Evolutionary conservation across 345 rosid species (phyloP).

Genomic region (Aethionema arabicum): DNA sequence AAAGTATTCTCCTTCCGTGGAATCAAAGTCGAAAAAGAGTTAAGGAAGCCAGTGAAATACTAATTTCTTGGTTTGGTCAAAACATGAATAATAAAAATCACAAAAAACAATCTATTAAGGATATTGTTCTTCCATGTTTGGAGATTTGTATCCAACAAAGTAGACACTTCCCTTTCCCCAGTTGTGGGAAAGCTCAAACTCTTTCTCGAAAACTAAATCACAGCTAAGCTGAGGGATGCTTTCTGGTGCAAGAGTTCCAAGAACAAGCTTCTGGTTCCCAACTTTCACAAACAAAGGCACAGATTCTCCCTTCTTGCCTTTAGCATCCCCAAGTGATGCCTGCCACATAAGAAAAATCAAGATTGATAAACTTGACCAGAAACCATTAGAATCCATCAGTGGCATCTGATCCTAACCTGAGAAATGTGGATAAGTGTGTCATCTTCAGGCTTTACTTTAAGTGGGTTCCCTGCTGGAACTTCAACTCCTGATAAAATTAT

Average conservation of each 20-base stretch:
- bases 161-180: constrained; percentile 66
- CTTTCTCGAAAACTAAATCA: constrained; percentile 69
- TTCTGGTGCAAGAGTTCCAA: constrained; percentile 53
- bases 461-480: constrained; percentile 54
- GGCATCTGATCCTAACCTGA: constrained; percentile 38
- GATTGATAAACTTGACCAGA: not conserved
- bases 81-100: not conserved
- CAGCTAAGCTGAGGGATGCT: constrained; percentile 52
- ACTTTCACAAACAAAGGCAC: constrained; percentile 50
- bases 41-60: not conserved
- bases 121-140: constrained; percentile 13
- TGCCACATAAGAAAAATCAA: constrained; percentile 22
- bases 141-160: constrained; percentile 57
- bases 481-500: constrained; percentile 50
- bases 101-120: constrained; percentile 15
- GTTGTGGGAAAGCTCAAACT: constrained; percentile 81
- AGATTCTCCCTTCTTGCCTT: constrained; percentile 45
- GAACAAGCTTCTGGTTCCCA: constrained; percentile 49
- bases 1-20: constrained; percentile 25
- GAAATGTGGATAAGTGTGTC: constrained; percentile 46
- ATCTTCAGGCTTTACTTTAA: constrained; percentile 39
- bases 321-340: constrained; percentile 70
- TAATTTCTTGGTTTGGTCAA: not conserved
- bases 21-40: constrained; percentile 14
- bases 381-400: not conserved